Conservation (phyloP, 176 grass and related monocot genomes). For the Ensete glaucum region DNA sequence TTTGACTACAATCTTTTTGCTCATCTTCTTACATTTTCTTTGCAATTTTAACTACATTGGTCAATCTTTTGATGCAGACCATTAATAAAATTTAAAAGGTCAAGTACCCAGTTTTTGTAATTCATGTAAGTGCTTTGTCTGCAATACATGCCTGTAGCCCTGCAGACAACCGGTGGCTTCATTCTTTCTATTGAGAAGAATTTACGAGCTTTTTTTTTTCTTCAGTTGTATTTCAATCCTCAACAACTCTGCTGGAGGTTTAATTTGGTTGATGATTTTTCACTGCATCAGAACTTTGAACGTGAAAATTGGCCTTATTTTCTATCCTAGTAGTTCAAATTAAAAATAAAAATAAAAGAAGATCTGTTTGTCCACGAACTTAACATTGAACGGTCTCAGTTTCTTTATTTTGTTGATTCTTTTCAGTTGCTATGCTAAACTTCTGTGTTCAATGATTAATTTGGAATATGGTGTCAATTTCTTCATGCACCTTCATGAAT, state of each 20-base stretch:
- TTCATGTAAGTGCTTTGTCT: neutral
- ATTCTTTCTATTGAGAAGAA: neutral
- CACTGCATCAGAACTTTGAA: neutral
- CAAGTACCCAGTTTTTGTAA: no score
- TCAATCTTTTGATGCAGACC: no score
- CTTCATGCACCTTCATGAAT: neutral
- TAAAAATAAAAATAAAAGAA: no score
- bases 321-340: neutral
- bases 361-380: no score
- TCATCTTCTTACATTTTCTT: no score
- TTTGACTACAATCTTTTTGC: no score
- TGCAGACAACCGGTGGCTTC: neutral
- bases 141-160: neutral
- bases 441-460: neutral
- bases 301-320: neutral
- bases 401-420: neutral
- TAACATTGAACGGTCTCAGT: neutral
- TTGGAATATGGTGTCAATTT: neutral
- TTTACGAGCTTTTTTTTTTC: neutral
- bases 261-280: neutral
- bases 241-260: neutral
- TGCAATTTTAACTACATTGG: no score
- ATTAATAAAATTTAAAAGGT: no score
- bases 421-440: no score
- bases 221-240: neutral